phyloP scores from a whole-genome alignment of 1,284 basidiomycete species.

The Abortiporus biennis region DNA sequence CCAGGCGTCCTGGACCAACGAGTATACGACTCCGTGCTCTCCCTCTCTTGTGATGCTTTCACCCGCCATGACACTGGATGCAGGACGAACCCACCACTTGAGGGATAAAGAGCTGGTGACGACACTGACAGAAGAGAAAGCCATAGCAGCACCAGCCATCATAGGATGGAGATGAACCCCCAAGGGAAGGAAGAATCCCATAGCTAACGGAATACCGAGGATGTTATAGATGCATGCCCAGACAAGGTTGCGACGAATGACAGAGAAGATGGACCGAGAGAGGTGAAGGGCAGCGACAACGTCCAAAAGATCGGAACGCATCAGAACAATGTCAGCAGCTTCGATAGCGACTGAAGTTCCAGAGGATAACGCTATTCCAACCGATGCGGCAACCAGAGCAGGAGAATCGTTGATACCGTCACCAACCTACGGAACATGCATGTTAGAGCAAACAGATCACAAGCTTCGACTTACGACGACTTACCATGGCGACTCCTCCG shows the following conservation, averaged over 20 bases:
- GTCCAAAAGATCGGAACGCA: conserved; percentile 93
- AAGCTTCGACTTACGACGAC: conserved; percentile 18
- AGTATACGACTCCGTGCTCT: conserved; percentile 19
- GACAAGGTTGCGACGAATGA: conserved; percentile 85
- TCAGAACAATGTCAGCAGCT: conserved; percentile 96
- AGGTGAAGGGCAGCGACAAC: conserved; percentile 95
- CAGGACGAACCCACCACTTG: conserved; percentile 79
- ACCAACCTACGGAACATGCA: conserved; percentile 62
- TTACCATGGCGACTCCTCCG: conserved; percentile 84
- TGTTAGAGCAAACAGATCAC: conserved; percentile 5
- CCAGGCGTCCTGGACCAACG: conserved; percentile 33
- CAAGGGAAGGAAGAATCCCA: conserved; percentile 93
- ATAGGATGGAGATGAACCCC: conserved; percentile 95
- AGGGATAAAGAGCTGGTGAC: conserved; percentile 87
- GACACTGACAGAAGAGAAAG: conserved; percentile 94
- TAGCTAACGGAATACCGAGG: conserved; percentile 95
- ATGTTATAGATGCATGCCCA: conserved; percentile 96
- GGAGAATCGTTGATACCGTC: conserved; percentile 99
- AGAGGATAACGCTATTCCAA: conserved; percentile 93
- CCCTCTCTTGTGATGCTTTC: conserved; percentile 26
- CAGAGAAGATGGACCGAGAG: conserved; percentile 82
- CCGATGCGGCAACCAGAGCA: conserved; percentile 89
- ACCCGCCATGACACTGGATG: conserved; percentile 65
- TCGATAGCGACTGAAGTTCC: conserved; percentile 97
- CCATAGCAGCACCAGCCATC: conserved; percentile 98